Evolutionary conservation across 768 basidiomycete species (phyloP).

Genomic region (Termitomyces sp.): DNA sequence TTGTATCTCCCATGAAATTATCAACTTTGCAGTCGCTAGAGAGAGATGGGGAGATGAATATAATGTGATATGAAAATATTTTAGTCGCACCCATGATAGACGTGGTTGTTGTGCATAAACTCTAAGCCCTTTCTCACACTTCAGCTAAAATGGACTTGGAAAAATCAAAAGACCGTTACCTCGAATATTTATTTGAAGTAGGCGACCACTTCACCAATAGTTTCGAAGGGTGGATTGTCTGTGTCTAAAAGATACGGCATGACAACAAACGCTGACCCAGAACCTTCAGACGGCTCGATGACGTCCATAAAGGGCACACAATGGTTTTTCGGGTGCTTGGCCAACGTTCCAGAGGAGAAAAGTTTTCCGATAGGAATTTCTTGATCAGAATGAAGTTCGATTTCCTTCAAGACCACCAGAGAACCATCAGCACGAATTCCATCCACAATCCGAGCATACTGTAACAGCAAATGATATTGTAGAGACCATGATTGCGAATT

Average conservation of each 20-base stretch:
- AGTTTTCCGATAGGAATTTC: neutral
- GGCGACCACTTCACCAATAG: neutral
- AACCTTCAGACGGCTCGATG: neutral
- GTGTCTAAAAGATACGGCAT: neutral
- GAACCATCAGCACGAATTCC: neutral
- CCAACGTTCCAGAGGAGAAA: neutral
- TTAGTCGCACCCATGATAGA: neutral
- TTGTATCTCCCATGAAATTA: slow-evolving; percentile 1
- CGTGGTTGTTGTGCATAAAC: neutral
- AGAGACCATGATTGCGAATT: neutral
- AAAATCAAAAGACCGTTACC: neutral
- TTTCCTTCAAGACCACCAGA: neutral
- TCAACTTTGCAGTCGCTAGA: neutral
- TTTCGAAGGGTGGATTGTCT: neutral
- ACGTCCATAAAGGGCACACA: neutral
- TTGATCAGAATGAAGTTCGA: neutral
- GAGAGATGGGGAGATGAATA: neutral
- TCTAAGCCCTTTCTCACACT: neutral
- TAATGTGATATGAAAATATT: too few relatives aligned
- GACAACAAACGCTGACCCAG: neutral
- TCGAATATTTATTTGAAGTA: neutral
- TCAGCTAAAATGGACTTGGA: neutral
- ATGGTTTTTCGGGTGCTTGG: neutral
- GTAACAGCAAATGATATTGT: neutral
- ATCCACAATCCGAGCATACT: neutral